Evolutionary conservation across 306 rosid genomes (phyloP), one percentile per base, ranked within the genome.

Genomic region (Acmispon strigosus): DNA sequence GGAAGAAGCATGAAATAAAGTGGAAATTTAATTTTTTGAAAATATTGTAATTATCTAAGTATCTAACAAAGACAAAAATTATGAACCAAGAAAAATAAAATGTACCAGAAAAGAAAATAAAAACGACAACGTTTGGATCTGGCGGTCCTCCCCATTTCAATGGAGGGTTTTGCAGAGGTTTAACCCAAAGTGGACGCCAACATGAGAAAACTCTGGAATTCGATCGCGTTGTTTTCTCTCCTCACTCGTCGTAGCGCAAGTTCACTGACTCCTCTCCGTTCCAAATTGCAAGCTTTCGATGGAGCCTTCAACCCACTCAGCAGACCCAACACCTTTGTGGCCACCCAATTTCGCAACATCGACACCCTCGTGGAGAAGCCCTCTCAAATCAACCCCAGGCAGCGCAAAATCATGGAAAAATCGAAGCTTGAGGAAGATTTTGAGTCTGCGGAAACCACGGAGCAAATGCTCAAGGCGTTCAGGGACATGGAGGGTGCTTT

Each of bases 351-450:
- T 79, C 96, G 84, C 29, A 79, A 70, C 68, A 77, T 83, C 72
- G 67, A 59, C 17, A 90, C 96, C 72, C 81, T 84, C 5, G 85
- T 88, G 13, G 87, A 73, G 19, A 78, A 52, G 14, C 74, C 87
- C 17, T 15, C 89, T 62, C 88, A 58, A 50, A 32, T 86, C 34
- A 66, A 89, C 13, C 83, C 98, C 0, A 82, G 98, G 64, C 93
- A 88, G 84, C 82, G 87, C 15, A 92, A 81, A 84, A 39, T 82
- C 37, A 74, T 52, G 72, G 87, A 88, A 79, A 89, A 83, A 62
- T 78, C 86, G 2, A 66, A 86, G 16, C 90, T 92, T 62, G 96
- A 92, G 49, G 93, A 90, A 36, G 93, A 88, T 76, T 92, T 92
- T 10, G 91, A 88, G 81, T 90, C 88, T 2, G 96, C 96, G 0